A percentile compares a stretch with the other conserved stretches of the same genome.
These are phyloP conservation scores for Tilletia setariae DNA, from an alignment of 1,284 basidiomycete genomes.

Conservation along the genomic window DNA sequence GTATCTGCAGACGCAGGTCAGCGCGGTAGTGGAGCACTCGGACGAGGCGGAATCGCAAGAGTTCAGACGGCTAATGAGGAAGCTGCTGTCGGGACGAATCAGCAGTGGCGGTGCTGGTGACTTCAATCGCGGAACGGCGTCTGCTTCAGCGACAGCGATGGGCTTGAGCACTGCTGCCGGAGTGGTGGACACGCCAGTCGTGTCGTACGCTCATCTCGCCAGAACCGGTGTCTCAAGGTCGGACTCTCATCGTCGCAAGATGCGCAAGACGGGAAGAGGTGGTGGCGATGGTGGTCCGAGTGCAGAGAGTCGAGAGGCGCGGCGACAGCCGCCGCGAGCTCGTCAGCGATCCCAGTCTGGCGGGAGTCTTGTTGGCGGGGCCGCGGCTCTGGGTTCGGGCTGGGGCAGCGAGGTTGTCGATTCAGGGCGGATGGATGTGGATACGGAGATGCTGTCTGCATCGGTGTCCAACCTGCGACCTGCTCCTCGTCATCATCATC, in stretches of 20 bases:
- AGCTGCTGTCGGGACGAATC: slow-evolving; percentile 32
- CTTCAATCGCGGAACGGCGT: not conserved
- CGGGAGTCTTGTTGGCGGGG: too few species aligned
- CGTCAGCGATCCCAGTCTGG: too few species aligned
- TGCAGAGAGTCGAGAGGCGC: too few species aligned
- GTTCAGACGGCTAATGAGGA: slow-evolving; percentile 53
- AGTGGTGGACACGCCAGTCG: not conserved
- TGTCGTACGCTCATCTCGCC: too few species aligned
- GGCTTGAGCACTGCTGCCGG: not conserved
- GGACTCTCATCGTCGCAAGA: not conserved
- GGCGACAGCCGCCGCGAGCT: too few species aligned
- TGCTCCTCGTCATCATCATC: too few species aligned
- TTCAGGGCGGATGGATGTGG: not conserved
- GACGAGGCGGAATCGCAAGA: slow-evolving; percentile 44
- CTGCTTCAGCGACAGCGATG: not conserved
- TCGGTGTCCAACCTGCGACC: not conserved
- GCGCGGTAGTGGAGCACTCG: slow-evolving; percentile 50
- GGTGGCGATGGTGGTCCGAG: too few species aligned
- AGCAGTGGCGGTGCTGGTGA: not conserved
- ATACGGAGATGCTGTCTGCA: slow-evolving; percentile 7
- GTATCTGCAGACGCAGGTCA: slow-evolving; percentile 54
- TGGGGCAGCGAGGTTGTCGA: not conserved
- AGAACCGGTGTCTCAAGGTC: too few species aligned
- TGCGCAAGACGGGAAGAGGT: not conserved
- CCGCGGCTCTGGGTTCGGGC: too few species aligned